A percentile compares a stretch with the other conserved stretches of the same genome.
phyloP scores from a whole-genome alignment of 345 rosid genomes.

The Triadica sebifera region DNA sequence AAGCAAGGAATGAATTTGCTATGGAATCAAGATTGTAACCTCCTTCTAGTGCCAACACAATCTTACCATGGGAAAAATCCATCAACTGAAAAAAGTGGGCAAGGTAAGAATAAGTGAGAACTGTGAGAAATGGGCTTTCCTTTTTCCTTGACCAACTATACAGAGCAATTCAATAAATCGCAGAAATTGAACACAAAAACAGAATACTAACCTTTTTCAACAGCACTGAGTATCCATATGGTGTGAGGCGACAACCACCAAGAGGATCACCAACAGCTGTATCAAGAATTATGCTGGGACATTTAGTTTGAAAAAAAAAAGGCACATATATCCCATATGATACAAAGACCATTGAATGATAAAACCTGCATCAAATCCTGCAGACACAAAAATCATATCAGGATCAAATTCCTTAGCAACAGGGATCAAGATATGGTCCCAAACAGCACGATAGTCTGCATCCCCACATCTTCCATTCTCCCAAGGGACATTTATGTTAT shows the following conservation, averaged over 20 bases:
- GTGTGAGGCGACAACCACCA: slow-evolving; percentile 82
- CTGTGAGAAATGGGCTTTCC: neutral
- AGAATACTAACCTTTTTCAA: slow-evolving; percentile 58
- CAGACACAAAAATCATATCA: slow-evolving; percentile 72
- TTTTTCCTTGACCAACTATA: neutral
- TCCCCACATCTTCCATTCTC: slow-evolving; percentile 80
- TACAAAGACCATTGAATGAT: slow-evolving; percentile 1
- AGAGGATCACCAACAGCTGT: slow-evolving; percentile 86
- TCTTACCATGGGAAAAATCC: slow-evolving; percentile 81
- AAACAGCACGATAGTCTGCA: slow-evolving; percentile 85
- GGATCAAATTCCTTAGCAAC: slow-evolving; percentile 78
- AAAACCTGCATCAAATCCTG: slow-evolving; percentile 97
- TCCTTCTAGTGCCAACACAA: slow-evolving; percentile 87
- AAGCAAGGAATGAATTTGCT: slow-evolving; percentile 84
- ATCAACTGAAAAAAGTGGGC: slow-evolving; percentile 48
- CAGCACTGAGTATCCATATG: slow-evolving; percentile 77
- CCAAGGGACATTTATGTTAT: slow-evolving; percentile 96
- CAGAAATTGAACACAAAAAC: neutral
- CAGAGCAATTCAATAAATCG: neutral
- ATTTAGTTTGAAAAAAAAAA: neutral
- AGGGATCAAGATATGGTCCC: slow-evolving; percentile 91
- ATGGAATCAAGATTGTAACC: slow-evolving; percentile 86
- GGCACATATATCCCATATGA: neutral
- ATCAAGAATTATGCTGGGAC: slow-evolving; percentile 21
- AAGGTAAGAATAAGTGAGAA: neutral